Evolutionary conservation across 345 rosid genomes (phyloP), one percentile per base, ranked within the genome.

Genomic region (Adansonia digitata): DNA sequence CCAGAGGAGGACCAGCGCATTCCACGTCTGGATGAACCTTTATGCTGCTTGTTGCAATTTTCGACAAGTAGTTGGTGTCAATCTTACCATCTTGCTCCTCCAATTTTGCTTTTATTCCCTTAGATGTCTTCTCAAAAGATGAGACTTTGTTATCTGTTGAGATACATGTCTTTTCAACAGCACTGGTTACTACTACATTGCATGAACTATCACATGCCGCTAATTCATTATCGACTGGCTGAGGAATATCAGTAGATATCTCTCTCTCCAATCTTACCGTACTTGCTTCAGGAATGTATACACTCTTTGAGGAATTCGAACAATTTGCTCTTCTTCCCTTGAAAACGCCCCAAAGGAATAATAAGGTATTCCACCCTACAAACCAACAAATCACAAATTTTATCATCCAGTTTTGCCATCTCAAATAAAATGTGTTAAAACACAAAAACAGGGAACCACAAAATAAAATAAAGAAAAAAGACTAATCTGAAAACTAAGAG

Each of bases 311-410:
- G 70, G 87, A 75, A 74, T 81, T 81, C 45, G 83, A 79, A 77
- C 69, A 77, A 59, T 10, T 81, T 42, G 71, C 82, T 79, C 78
- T 85, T 78, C 84, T 90, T 83, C 90, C 91, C 78, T 85, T 89
- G 82, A 93, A 95, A 61, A 93, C 97, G 55, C 97, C 99, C 99
- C 99, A 95, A 45, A 95, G 86, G 80, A 89, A 95, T 84, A 81
- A 85, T 55, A 93, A 79, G 85, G 84, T 83, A 87, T 95, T 95
- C 99, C 99, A 95, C 71, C 97, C 97, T 92, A 93, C 76, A 80
- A 86, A 37, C 29, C 9, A 71, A 26, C 40, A 70, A 43, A 63
- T 31, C 14, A 40, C 14, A 65, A 76, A 48, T 63, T 71, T 77
- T 37, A 65, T 72, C 12, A 9, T 14, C 55, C n/a, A 1, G 14